Evolutionary conservation across 805 yeast genomes (phyloP), one percentile per base, ranked within the genome.

Genomic region (Metschnikowia santaceciliae): DNA sequence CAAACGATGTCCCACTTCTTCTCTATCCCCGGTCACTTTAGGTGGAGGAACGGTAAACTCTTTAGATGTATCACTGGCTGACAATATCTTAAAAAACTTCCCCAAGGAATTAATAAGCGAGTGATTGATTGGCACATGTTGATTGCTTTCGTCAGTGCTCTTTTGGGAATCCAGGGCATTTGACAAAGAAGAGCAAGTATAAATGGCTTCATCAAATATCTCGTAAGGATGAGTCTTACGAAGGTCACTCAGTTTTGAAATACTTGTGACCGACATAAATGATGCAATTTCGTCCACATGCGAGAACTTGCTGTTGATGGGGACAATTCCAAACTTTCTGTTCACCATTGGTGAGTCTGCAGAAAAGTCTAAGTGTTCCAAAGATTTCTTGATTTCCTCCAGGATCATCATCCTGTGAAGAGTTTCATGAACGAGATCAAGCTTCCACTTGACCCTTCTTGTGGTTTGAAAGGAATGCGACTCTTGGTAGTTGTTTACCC

Each of bases 161-260:
- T 34, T 23, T 19, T 23, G 33, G 13, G 35, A 13, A 8, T 50
- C 51, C 3, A 61, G 54, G 3, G 60, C 37, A 19, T 53, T 53
- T 14, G 67, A 62, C 40, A 62, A 50, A 14, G 65, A 51, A 7
- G 66, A 55, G 43, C 67, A 63, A 0, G 64, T 72, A 62, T 83
- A 83, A 32, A 81, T 74, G 1, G 86, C 83, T 58, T 84, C 89
- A 63, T 84, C 89, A 46, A 83, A 74, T 2, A 84, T 75, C 55
- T 84, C 89, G 62, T 75, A 84, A 0, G 87, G 78, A 62, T 81
- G 84, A 1, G 80, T 74, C 55, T 79, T 78, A 36, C 78, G 65
- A 37, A 73, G 63, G 50, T 72, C 76, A 47, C 73, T 66, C 8
- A 67, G 56, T 44, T 61, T 63, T 13, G 59, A 36, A 0, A 61